phyloP scores from a whole-genome alignment of 768 basidiomycete genomes.

The Russula vinacea region DNA sequence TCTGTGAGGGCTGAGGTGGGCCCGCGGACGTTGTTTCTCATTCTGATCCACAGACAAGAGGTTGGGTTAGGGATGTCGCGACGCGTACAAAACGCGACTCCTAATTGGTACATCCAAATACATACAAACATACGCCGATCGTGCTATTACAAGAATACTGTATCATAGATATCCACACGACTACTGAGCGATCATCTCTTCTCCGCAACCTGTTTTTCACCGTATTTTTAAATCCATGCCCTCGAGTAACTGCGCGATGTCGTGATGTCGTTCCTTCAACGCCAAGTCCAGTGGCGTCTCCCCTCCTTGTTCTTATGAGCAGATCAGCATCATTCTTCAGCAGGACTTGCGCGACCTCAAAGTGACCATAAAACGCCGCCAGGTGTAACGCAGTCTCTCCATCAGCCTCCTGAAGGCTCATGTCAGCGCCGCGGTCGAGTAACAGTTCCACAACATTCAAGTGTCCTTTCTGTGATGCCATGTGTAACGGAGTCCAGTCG shows the following conservation, averaged over 20 bases:
- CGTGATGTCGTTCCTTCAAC: not conserved
- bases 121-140: not conserved
- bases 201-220: too few relatives aligned
- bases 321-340: not conserved
- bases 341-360: not conserved
- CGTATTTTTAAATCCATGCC: too few relatives aligned
- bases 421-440: not conserved
- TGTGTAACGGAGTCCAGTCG: not conserved
- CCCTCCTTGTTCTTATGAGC: not conserved
- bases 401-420: not conserved
- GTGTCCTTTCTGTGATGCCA: not conserved
- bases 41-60: not conserved
- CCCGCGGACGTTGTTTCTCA: slow-evolving; percentile 63
- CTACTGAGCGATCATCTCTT: too few relatives aligned
- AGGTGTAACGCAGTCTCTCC: not conserved
- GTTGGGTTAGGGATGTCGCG: not conserved
- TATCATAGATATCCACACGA: too few relatives aligned
- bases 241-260: not conserved
- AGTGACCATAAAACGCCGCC: not conserved
- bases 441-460: not conserved
- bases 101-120: slow-evolving; percentile 2
- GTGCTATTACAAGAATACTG: too few relatives aligned
- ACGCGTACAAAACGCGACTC: slow-evolving; percentile 2
- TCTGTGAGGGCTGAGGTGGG: slow-evolving; percentile 83
- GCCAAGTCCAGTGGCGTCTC: not conserved